A percentile compares a stretch with the other conserved stretches of the same genome.
Conservation (phyloP, 2,329 filamentous ascomycete genomes). For the Rugonectria rugulosa region DNA sequence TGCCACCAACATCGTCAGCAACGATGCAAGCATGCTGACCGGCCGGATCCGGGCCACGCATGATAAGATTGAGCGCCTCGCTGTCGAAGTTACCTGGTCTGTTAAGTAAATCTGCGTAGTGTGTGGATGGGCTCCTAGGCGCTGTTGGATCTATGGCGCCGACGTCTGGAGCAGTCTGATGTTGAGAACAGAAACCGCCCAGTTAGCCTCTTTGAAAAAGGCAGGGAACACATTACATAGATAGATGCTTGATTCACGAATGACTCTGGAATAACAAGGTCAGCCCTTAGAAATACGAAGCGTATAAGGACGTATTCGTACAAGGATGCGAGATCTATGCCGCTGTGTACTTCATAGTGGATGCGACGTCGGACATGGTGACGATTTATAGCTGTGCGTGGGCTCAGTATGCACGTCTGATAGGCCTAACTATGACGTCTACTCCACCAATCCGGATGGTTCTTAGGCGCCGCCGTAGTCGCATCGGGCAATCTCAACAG, state of each 20-base stretch:
- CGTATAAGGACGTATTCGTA: too few relatives aligned
- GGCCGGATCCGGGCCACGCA: conserved; percentile 87
- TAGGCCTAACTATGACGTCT: conserved; percentile 36
- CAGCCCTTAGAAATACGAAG: too few relatives aligned
- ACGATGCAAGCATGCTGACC: conserved; percentile 87
- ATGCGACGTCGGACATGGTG: conserved; percentile 32
- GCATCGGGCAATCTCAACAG: conserved; percentile 25
- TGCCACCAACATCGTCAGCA: conserved; percentile 86
- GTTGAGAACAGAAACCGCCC: conserved; percentile 29
- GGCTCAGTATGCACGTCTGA: conserved; percentile 20
- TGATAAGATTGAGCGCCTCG: conserved; percentile 94
- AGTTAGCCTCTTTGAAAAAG: conserved; percentile 21
- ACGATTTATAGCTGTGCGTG: conserved; percentile 20
- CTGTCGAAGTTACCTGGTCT: conserved; percentile 71
- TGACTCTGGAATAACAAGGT: not conserved
- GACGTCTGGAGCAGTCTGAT: conserved; percentile 14
- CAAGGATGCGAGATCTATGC: not conserved
- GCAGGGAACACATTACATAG: conserved; percentile 33
- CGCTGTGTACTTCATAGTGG: not conserved
- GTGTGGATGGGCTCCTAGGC: conserved; percentile 2
- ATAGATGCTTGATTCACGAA: not conserved
- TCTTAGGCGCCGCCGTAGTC: conserved; percentile 31
- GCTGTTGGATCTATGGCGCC: conserved; percentile 23
- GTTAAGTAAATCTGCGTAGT: conserved; percentile 25
- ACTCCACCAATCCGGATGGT: conserved; percentile 37